Percentiles rank a stretch among this genome's conserved stretches.
These are phyloP conservation scores for Pulveroboletus sp. DNA, from an alignment of 768 basidiomycete genomes.

Conservation along the genomic window DNA sequence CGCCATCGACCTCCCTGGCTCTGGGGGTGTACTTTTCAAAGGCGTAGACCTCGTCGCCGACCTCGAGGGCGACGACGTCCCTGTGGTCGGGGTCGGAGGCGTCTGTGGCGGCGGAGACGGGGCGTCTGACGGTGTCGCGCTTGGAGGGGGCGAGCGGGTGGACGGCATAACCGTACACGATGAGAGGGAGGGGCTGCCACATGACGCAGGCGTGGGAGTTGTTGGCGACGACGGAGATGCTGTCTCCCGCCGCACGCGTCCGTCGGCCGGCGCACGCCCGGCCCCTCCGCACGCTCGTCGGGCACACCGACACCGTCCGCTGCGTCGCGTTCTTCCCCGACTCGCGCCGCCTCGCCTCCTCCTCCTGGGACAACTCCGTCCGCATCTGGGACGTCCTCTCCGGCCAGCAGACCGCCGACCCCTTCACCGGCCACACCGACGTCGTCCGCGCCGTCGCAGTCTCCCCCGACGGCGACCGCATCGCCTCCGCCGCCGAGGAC, in stretches of 20 bases:
- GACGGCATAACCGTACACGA: constrained; percentile 90
- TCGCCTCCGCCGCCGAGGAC: constrained; percentile 30
- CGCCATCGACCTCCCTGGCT: constrained; percentile 68
- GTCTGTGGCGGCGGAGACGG: constrained; percentile 43
- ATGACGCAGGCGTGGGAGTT: constrained; percentile 38
- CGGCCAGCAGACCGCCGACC: constrained; percentile 9
- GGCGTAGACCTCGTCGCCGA: constrained; percentile 96
- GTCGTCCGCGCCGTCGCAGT: constrained; percentile 29
- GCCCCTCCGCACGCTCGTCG: constrained; percentile 31
- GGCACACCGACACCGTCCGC: constrained; percentile 25
- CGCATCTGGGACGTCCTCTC: constrained; percentile 27
- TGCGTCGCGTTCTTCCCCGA: constrained; percentile 30
- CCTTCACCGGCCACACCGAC: constrained; percentile 27
- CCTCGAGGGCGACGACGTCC: constrained; percentile 82
- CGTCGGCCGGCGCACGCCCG: constrained; percentile 26
- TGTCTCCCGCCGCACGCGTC: constrained; percentile 19
- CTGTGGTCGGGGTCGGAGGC: constrained; percentile 59
- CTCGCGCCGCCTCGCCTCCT: constrained; percentile 21
- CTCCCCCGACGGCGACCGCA: constrained; percentile 25
- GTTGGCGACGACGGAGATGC: constrained; percentile 22
- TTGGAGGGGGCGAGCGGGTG: constrained; percentile 77
- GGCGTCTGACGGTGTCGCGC: constrained; percentile 57
- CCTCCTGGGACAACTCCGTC: constrained; percentile 25
- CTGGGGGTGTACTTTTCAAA: constrained; percentile 86
- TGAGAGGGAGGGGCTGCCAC: constrained; percentile 64